Evolutionary conservation across 805 yeast genomes (phyloP).

Genomic region (Candida tammaniensis): DNA sequence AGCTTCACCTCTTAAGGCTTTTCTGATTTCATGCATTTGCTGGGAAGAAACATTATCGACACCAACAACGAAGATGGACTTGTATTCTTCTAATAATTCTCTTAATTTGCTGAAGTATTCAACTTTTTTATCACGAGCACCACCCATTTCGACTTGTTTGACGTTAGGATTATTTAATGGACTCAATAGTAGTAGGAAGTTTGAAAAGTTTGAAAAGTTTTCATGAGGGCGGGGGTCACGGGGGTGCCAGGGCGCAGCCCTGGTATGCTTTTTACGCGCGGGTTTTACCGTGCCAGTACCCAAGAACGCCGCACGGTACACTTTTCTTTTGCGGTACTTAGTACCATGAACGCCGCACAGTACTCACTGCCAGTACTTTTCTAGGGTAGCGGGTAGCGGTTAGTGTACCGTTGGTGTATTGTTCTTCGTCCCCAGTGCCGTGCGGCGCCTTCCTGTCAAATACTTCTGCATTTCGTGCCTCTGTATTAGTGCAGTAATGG

Average conservation of each 20-base stretch:
- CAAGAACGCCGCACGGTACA: too few relatives aligned
- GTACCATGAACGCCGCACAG: too few relatives aligned
- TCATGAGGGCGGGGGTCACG: slow-evolving; percentile 2
- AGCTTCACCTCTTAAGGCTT: slow-evolving; percentile 90
- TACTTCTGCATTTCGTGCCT: too few relatives aligned
- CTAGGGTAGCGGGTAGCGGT: too few relatives aligned
- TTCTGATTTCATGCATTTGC: slow-evolving; percentile 99
- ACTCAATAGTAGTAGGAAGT: slow-evolving; percentile 23
- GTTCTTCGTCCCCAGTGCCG: too few relatives aligned
- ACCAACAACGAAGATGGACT: slow-evolving; percentile 98
- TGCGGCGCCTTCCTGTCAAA: too few relatives aligned
- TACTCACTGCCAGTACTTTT: too few relatives aligned
- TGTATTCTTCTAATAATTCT: slow-evolving; percentile 93
- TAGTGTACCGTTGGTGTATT: too few relatives aligned
- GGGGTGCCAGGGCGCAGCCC: neutral
- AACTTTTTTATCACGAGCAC: slow-evolving; percentile 94
- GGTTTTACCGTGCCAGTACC: too few relatives aligned
- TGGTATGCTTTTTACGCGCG: too few relatives aligned
- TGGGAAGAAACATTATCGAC: slow-evolving; percentile 99
- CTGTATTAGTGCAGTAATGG: too few relatives aligned
- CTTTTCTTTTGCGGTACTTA: too few relatives aligned
- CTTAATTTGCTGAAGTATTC: slow-evolving; percentile 95
- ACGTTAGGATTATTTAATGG: slow-evolving; percentile 93
- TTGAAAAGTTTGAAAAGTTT: slow-evolving; percentile 5
- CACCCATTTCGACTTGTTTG: slow-evolving; percentile 98